Percentiles rank a stretch among this genome's conserved stretches.
Conservation (phyloP, 75 land plant species). For the Cupressus sempervirens region DNA sequence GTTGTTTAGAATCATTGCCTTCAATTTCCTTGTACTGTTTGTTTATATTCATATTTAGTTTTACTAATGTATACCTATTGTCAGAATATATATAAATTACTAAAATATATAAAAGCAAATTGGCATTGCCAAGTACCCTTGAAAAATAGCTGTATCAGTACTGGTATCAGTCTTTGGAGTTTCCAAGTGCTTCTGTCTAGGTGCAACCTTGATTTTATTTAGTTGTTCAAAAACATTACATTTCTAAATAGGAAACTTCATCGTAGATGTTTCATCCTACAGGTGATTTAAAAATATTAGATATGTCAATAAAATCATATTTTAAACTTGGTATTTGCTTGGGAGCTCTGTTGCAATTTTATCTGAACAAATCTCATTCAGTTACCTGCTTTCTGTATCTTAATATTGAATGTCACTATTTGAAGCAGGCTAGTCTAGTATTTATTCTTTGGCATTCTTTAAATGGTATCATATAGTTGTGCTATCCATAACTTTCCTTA, state of each 20-base stretch:
- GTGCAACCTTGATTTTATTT: no score
- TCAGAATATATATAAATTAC: no score
- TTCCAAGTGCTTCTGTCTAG: no score
- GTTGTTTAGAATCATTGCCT: no score
- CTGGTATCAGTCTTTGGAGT: no score
- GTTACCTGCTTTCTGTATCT: neutral
- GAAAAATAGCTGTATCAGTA: no score
- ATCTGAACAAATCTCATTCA: neutral
- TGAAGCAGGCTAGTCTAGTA: neutral
- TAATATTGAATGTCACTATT: neutral
- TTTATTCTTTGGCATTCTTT: neutral
- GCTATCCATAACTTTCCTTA: neutral
- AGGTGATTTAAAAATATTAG: neutral
- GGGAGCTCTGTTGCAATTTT: neutral
- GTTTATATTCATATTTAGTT: no score
- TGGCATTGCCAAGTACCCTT: no score
- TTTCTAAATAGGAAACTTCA: conserved; percentile 1
- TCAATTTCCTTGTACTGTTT: no score
- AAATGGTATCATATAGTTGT: neutral
- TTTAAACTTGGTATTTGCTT: neutral
- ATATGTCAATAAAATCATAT: neutral
- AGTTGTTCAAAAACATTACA: neutral
- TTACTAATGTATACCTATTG: no score
- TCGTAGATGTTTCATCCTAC: neutral
- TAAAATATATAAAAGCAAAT: no score